These are phyloP conservation scores for Coemansia sp. DNA, from an alignment of 192 early-diverging fungal species.

Conservation along the genomic window DNA sequence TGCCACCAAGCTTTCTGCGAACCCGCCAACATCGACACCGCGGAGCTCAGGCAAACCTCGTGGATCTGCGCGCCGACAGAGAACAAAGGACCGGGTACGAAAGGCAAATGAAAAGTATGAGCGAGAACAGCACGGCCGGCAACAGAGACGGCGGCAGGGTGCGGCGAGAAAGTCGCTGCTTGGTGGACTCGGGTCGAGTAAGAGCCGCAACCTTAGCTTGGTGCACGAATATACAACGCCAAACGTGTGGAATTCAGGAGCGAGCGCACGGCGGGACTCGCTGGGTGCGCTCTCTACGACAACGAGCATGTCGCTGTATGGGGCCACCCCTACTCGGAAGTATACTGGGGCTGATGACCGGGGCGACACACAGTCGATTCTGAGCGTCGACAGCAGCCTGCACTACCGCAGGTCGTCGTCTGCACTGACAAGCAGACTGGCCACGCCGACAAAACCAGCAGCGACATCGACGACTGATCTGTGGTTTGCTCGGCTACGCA, in stretches of 20 bases:
- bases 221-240: conserved; percentile 36
- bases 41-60: background rate
- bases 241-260: background rate
- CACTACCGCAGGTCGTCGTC: background rate
- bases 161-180: conserved; percentile 7
- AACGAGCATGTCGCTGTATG: background rate
- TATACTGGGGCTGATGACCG: conserved; percentile 1
- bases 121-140: background rate
- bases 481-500: conserved; percentile 42
- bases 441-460: background rate
- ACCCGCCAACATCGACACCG: background rate
- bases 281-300: background rate
- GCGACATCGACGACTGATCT: conserved; percentile 8
- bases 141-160: background rate
- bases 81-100: conserved; percentile 2
- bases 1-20: background rate
- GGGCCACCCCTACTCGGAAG: conserved; percentile 5
- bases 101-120: conserved; percentile 3
- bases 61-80: background rate
- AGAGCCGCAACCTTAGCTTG: conserved; percentile 22
- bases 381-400: conserved; percentile 37
- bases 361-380: conserved; percentile 25
- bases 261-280: background rate
- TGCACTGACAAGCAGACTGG: background rate
- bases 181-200: conserved; percentile 3